phyloP scores from a whole-genome alignment of 2,329 filamentous ascomycete genomes.

The Cladosporium sp. region DNA sequence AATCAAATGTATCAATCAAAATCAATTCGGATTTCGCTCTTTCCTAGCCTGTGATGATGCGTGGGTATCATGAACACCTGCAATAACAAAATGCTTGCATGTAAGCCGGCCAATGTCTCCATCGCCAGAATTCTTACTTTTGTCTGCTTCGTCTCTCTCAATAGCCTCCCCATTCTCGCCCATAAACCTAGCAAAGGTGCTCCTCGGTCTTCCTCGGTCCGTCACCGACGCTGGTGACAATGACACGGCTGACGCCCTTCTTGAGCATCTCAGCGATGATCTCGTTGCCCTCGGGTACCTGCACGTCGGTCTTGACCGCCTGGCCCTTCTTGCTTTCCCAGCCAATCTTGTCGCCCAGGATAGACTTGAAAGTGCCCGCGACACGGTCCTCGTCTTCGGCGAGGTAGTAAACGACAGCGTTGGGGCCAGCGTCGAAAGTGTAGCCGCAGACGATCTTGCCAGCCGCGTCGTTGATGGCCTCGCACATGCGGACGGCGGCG shows the following conservation, averaged over 20 bases:
- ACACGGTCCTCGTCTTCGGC: slow-evolving; percentile 70
- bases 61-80: slow-evolving; percentile 2
- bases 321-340: slow-evolving; percentile 60
- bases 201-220: slow-evolving; percentile 78
- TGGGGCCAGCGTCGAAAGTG: slow-evolving; percentile 95
- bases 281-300: slow-evolving; percentile 57
- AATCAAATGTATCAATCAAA: too few relatives aligned
- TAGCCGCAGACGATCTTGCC: slow-evolving; percentile 83
- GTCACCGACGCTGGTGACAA: slow-evolving; percentile 85
- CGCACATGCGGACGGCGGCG: slow-evolving; percentile 81
- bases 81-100: not conserved
- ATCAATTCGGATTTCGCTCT: too few relatives aligned
- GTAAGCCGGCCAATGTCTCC: not conserved
- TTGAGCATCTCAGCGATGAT: slow-evolving; percentile 56
- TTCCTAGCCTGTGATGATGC: not conserved
- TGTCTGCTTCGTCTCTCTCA: not conserved
- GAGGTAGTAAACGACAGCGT: slow-evolving; percentile 93
- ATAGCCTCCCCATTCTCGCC: not conserved
- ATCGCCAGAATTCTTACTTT: too few relatives aligned
- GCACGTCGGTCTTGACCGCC: slow-evolving; percentile 46
- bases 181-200: slow-evolving; percentile 23
- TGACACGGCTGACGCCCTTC: slow-evolving; percentile 80
- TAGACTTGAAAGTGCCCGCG: slow-evolving; percentile 69
- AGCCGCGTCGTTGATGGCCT: slow-evolving; percentile 76
- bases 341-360: slow-evolving; percentile 60